A percentile compares a stretch with the other conserved stretches of the same genome.
Conservation (phyloP, 441 rosid species). For the Iberis amara region DNA sequence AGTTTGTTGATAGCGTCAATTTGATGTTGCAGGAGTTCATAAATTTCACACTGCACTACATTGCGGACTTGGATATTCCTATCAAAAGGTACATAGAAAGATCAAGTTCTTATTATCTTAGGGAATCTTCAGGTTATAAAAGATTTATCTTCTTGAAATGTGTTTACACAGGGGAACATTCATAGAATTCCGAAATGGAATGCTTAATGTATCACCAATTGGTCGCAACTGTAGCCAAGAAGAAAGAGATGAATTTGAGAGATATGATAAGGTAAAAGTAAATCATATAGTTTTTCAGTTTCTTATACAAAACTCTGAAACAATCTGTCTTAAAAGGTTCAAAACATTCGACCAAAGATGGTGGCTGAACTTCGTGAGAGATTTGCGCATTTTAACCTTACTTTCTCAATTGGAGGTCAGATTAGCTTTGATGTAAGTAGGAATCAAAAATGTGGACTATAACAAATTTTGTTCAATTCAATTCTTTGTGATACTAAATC, state of each 20-base stretch:
- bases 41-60: constrained; percentile 76
- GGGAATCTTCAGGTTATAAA: neutral
- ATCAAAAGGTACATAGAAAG: constrained; percentile 63
- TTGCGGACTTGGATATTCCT: constrained; percentile 97
- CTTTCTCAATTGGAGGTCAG: constrained; percentile 95
- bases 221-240: constrained; percentile 99
- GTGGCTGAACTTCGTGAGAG: constrained; percentile 74
- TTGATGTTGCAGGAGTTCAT: constrained; percentile 68
- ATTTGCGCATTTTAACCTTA: constrained; percentile 82
- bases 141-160: constrained; percentile 16
- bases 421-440: constrained; percentile 89
- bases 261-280: constrained; percentile 71
- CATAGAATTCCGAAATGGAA: constrained; percentile 93
- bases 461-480: neutral
- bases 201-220: constrained; percentile 95
- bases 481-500: neutral
- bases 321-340: constrained; percentile 52
- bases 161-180: constrained; percentile 74
- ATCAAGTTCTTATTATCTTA: constrained; percentile 4
- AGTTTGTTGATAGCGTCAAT: constrained; percentile 21
- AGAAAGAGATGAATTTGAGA: constrained; percentile 95
- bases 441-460: neutral
- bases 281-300: constrained; percentile 7
- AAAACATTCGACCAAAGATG: constrained; percentile 76
- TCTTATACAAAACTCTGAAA: neutral